Evolutionary conservation across 2,329 filamentous ascomycete species (phyloP), one percentile per base, ranked within the genome.

Genomic region (Coniella vitis): DNA sequence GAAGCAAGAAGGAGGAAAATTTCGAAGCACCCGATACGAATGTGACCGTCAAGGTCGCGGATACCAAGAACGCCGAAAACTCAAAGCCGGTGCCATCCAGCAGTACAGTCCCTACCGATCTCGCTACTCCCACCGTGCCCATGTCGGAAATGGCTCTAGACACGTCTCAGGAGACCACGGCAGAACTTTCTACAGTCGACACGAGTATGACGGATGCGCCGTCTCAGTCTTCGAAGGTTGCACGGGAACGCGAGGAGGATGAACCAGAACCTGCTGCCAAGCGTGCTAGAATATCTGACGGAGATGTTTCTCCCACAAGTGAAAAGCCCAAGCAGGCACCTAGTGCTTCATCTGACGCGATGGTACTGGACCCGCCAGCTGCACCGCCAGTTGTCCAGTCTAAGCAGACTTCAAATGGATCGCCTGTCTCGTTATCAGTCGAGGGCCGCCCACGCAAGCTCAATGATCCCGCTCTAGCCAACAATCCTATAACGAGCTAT

Each of bases 201-300:
- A 65, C 65, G 0, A 69, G 63, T 57, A 71, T 74, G 67, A 63
- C 62, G 4, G 70, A 72, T 29, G 61, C 60, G 1, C 70, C 75
- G 0, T 60, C 66, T 22, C 47, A 58, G 4, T 69, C 70, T 2
- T 67, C 69, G 32, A 91, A 90, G 67, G 62, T 85, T 12, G 75
- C 87, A 1, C 82, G 88, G 10, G 85, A 84, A 56, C 83, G 90
- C 13, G 89, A 95, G 51, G 83, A 89, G 4, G 89, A 95, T 1
- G 69, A 69, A 13, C 71, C 72, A 10, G 79, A 88, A 55, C 89
- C 84, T 46, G 79, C 79, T 14, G 79, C 89, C 1, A 96, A 96
- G 71, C 83, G 90, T 21, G 81, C 87, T 34, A 91, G 84, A 67
- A 86, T 87, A 1, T 52, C 49, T 4, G 48, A 40, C 42, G 51